Evolutionary conservation across 345 rosid species (phyloP), one percentile per base, ranked within the genome.

Genomic region (Salix brachista): DNA sequence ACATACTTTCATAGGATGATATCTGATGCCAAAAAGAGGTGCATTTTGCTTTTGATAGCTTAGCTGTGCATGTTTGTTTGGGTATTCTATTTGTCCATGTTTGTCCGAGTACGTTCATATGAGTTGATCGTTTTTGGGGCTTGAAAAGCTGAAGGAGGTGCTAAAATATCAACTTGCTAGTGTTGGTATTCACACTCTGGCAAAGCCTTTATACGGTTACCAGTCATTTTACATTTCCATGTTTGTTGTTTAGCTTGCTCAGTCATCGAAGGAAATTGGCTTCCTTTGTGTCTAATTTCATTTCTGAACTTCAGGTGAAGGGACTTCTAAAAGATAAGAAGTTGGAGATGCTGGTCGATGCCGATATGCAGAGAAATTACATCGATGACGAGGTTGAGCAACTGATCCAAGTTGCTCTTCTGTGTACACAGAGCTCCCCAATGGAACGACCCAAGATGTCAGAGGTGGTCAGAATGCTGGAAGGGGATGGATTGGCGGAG

Each of bases 361-460:
- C 77, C 0, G 98, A 91, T 74, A 86, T 94, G 69, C 84, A 83
- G 65, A 88, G 93, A 60, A 79, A 85, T 67, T 94, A 94, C 69
- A 44, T 75, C 8, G 89, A 89, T 0, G 83, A 83, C 1, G 97
- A 92, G 83, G 97, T 90, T 77, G 97, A 90, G 85, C 86, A 90
- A 65, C 83, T 91, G 73, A 94, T 94, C 77, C 97, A 94, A 76
- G 91, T 92, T 74, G 97, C 98, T 70, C 87, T 94, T 36, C 83
- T 94, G 56, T 94, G 97, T 83, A 92, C 97, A 13, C 97, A 92
- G 44, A 81, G 89, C 76, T 80, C 92, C 30, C 87, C 97, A 18
- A 25, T 84, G 92, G 98, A 90, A 80, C 85, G 98, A 25, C 98
- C 97, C 0, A 92, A 91, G 85, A 94, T 94, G 98, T 88, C 94